Percentiles rank a stretch among this genome's conserved stretches.
Conservation (phyloP, 2,329 filamentous ascomycete species). For the Aspergillus quadricinctus region DNA sequence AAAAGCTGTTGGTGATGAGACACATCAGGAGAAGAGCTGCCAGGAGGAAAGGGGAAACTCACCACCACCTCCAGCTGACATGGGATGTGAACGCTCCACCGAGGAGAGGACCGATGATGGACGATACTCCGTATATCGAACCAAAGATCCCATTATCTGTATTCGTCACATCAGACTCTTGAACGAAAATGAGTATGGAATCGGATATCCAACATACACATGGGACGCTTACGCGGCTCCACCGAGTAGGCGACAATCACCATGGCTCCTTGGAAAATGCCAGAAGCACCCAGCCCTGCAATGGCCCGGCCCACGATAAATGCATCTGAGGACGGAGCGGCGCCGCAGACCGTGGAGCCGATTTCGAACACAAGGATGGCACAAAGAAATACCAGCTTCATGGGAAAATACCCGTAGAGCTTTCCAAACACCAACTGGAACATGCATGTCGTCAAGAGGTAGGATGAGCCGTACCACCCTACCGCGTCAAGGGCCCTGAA, state of each 20-base stretch:
- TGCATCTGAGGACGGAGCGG: not conserved
- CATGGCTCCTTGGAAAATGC: constrained; percentile 2
- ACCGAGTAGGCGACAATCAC: not conserved
- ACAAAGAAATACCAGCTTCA: constrained; percentile 2
- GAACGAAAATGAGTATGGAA: no score
- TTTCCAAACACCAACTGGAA: constrained; percentile 6
- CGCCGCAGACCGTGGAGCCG: constrained; percentile 1
- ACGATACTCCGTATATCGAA: not conserved
- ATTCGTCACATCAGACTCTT: not conserved
- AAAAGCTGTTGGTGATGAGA: constrained; percentile 24
- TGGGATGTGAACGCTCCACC: constrained; percentile 3
- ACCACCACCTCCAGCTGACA: constrained; percentile 10
- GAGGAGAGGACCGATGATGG: not conserved
- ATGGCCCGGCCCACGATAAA: constrained; percentile 4
- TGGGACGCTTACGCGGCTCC: no score
- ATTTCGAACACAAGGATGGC: constrained; percentile 1
- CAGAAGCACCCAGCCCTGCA: constrained; percentile 2
- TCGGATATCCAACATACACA: no score
- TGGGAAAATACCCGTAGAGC: constrained; percentile 2
- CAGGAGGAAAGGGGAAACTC: no score
- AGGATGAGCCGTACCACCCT: constrained; percentile 6
- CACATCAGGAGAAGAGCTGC: no score
- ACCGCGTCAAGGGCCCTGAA: constrained; percentile 1
- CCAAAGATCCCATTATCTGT: not conserved
- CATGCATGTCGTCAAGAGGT: constrained; percentile 3